Percentiles rank a stretch among this genome's conserved stretches.
These are phyloP conservation scores for Gossypium australe DNA, from an alignment of 345 rosid species.

Conservation along the genomic window DNA sequence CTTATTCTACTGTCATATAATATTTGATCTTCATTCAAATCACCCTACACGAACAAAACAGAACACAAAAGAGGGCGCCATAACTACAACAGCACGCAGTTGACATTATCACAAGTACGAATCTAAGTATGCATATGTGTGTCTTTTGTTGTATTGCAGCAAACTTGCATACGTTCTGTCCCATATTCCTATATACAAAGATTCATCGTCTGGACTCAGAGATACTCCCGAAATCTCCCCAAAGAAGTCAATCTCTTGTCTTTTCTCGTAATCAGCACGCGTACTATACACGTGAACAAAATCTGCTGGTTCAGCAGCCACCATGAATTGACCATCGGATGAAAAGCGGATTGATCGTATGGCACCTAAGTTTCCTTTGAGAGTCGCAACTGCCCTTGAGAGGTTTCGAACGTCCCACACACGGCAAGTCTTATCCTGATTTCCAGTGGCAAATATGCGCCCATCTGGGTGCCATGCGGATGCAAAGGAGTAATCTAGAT, in stretches of 20 bases:
- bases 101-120: slow-evolving; percentile 22
- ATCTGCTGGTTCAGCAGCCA: slow-evolving; percentile 59
- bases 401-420: slow-evolving; percentile 58
- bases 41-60: neutral
- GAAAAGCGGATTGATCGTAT: slow-evolving; percentile 48
- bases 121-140: slow-evolving; percentile 45
- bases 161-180: slow-evolving; percentile 60
- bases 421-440: slow-evolving; percentile 65
- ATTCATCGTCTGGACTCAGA: slow-evolving; percentile 55
- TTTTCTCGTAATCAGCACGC: slow-evolving; percentile 24
- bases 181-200: slow-evolving; percentile 55
- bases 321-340: slow-evolving; percentile 54
- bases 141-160: slow-evolving; percentile 42
- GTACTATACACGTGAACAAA: slow-evolving; percentile 56
- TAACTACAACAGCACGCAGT: neutral
- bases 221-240: slow-evolving; percentile 67
- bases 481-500: slow-evolving; percentile 58
- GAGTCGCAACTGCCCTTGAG: slow-evolving; percentile 30
- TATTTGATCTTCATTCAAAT: slow-evolving; percentile 4
- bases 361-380: slow-evolving; percentile 63
- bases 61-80: no score
- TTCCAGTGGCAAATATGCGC: slow-evolving; percentile 47
- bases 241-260: slow-evolving; percentile 63
- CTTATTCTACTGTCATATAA: neutral
- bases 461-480: slow-evolving; percentile 70